Base-by-base conservation (phyloP, 1,284 basidiomycete genomes). In the Chondrostereum purpureum region DNA sequence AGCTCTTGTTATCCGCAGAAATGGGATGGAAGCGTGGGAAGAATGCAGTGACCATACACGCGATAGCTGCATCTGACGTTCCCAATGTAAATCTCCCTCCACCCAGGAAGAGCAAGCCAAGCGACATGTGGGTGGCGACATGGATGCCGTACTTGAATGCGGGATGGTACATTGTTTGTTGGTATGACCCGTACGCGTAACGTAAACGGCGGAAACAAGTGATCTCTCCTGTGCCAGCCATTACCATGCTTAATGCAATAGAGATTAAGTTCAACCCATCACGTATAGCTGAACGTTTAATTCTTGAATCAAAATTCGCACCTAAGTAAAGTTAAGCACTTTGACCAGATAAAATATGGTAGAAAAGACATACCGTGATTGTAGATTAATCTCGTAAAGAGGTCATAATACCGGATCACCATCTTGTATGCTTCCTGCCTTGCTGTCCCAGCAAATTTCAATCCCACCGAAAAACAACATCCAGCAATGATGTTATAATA, bases 151-250 rank as follows among this genome's bases (percentile, higher is more conserved):
- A 99, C 48, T 85, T 82, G 63, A 85, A 80, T 1, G 80, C 73
- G 21, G 82, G 83, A 50, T 87, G 84, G 58, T 89, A 86, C 72
- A 91, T 85, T 20, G 69, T 60, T 41, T 80, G 82, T 47, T 87
- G 83, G 58, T 88, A 86, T 71, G 91, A 85, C n/a, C 92, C 94
- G 58, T 94, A 97, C 3, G 88, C 83, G 57, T 89, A 83, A 18
- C 96, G 80, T 11, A 98, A 73, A n/a, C 92, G 78, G 21, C 92
- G 81, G 19, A 99, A 72, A 50, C 91, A 86, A 42, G 87, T 88
- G 37, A 98, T 80, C 61, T 99, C 92, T 10, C 96, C 96, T 0
- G 92, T 96, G 2, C 96, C 96, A 0, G 93, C 90, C 88, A 98
- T 92, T 42, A 98, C 86, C 72, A 95, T 87, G 53, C 85, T 83